A percentile compares a stretch with the other conserved stretches of the same genome.
phyloP scores from a whole-genome alignment of 306 rosid species.

The Quercus variabilis region DNA sequence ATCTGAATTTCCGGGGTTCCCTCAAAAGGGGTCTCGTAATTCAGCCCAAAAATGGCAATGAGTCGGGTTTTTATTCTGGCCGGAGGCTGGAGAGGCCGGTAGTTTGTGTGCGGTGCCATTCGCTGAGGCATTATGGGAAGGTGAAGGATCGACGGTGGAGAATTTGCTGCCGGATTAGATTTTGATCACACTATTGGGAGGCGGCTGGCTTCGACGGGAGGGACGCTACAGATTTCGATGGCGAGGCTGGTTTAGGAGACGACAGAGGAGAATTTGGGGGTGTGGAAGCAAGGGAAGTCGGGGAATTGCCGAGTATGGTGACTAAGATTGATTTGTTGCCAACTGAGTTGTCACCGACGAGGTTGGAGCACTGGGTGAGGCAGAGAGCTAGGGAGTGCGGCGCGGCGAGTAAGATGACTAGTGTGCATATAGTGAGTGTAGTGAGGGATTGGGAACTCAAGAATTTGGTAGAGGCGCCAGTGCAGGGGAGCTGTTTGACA shows the following conservation, averaged over 20 bases:
- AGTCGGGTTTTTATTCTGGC: slow-evolving; percentile 1
- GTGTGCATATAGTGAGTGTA: slow-evolving; percentile 88
- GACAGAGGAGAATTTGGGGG: slow-evolving; percentile 56
- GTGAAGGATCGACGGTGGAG: slow-evolving; percentile 81
- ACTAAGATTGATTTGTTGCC: slow-evolving; percentile 40
- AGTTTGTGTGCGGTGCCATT: slow-evolving; percentile 88
- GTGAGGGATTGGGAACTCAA: slow-evolving; percentile 80
- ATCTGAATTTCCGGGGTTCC: slow-evolving; percentile 60
- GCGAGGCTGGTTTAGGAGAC: slow-evolving; percentile 66
- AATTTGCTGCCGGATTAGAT: slow-evolving; percentile 84
- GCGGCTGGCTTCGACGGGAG: slow-evolving; percentile 53
- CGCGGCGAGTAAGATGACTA: slow-evolving; percentile 55
- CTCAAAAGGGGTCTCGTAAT: slow-evolving; percentile 63
- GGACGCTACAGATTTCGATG: slow-evolving; percentile 77
- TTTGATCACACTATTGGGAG: slow-evolving; percentile 76
- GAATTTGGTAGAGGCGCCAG: slow-evolving; percentile 70
- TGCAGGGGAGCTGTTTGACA: slow-evolving; percentile 73
- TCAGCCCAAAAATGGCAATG: slow-evolving; percentile 30
- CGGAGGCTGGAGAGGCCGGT: slow-evolving; percentile 45
- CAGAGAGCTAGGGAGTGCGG: slow-evolving; percentile 90
- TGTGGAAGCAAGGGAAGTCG: slow-evolving; percentile 80
- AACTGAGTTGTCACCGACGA: too few species aligned
- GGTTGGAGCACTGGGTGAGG: slow-evolving; percentile 86
- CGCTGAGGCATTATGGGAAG: slow-evolving; percentile 80
- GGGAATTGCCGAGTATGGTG: slow-evolving; percentile 85